Conservation (phyloP, 2,329 filamentous ascomycete genomes). For the Cordyceps militaris region DNA sequence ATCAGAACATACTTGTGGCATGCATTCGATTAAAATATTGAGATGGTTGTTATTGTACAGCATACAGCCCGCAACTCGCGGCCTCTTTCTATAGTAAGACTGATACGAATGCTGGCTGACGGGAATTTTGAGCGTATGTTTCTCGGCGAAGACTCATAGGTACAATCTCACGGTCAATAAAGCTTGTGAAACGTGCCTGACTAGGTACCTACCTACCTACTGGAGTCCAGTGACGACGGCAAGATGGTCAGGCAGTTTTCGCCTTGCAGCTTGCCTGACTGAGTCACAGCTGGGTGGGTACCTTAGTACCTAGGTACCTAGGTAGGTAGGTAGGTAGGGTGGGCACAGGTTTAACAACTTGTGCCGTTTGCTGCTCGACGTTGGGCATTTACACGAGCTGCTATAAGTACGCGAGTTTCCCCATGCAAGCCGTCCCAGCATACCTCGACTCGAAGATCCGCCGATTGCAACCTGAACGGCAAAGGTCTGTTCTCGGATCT, state of each 20-base stretch:
- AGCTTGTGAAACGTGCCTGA: background rate
- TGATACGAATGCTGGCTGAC: too few relatives aligned
- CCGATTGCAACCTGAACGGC: background rate
- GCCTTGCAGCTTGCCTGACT: slow-evolving; percentile 8
- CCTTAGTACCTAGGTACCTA: too few relatives aligned
- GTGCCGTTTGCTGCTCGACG: background rate
- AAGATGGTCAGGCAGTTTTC: background rate
- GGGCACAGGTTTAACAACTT: slow-evolving; percentile 4
- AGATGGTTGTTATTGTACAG: too few relatives aligned
- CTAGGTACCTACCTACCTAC: too few relatives aligned
- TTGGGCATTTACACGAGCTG: background rate
- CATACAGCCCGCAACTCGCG: too few relatives aligned
- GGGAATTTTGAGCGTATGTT: background rate
- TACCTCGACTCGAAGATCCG: background rate
- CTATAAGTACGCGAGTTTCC: background rate
- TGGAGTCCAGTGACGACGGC: too few relatives aligned
- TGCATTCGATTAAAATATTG: too few relatives aligned
- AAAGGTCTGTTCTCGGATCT: background rate
- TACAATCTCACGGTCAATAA: too few relatives aligned
- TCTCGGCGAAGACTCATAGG: slow-evolving; percentile 4
- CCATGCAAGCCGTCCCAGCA: background rate
- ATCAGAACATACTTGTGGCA: too few relatives aligned
- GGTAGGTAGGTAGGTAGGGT: background rate
- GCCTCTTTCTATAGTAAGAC: too few relatives aligned
- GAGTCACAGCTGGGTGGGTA: too few relatives aligned